A percentile compares a stretch with the other conserved stretches of the same genome.
These are phyloP conservation scores for Excoecaria agallocha DNA, from an alignment of 345 rosid genomes.

Conservation along the genomic window DNA sequence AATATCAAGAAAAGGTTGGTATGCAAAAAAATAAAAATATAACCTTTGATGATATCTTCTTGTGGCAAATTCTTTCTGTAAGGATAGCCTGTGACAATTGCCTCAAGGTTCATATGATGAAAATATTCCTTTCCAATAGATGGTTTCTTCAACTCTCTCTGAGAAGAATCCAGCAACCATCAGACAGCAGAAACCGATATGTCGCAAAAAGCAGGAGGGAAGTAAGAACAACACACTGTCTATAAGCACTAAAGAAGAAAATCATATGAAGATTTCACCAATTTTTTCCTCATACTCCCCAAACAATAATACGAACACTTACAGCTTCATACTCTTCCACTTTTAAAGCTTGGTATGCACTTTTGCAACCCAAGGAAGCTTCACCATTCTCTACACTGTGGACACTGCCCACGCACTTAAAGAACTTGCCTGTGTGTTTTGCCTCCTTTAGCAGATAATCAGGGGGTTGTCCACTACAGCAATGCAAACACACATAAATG, in stretches of 20 bases:
- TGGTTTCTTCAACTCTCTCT: conserved; percentile 91
- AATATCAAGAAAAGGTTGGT: neutral
- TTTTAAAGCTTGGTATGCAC: conserved; percentile 72
- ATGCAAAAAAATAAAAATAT: conserved; percentile 16
- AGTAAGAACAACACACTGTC: neutral
- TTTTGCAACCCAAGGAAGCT: conserved; percentile 50
- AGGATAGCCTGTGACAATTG: conserved; percentile 81
- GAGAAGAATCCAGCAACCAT: conserved; percentile 28
- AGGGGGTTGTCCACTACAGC: conserved; percentile 88
- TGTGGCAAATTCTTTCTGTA: conserved; percentile 70
- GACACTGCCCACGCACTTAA: conserved; percentile 85
- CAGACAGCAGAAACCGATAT: conserved; percentile 16
- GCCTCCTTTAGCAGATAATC: conserved; percentile 94
- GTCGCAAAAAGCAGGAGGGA: conserved; percentile 1
- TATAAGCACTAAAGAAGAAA: neutral
- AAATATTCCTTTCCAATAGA: conserved; percentile 93
- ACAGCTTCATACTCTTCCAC: conserved; percentile 93
- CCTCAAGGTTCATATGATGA: conserved; percentile 85
- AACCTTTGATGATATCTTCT: conserved; percentile 83
- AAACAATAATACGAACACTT: conserved; percentile 36
- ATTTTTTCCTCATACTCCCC: conserved; percentile 8
- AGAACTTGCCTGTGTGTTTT: conserved; percentile 79
- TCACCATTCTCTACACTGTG: conserved; percentile 62
- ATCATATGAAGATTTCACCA: neutral
- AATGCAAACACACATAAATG: conserved; percentile 33